Conservation (phyloP, 2,329 filamentous ascomycete genomes). For the Epichloe scottii region DNA sequence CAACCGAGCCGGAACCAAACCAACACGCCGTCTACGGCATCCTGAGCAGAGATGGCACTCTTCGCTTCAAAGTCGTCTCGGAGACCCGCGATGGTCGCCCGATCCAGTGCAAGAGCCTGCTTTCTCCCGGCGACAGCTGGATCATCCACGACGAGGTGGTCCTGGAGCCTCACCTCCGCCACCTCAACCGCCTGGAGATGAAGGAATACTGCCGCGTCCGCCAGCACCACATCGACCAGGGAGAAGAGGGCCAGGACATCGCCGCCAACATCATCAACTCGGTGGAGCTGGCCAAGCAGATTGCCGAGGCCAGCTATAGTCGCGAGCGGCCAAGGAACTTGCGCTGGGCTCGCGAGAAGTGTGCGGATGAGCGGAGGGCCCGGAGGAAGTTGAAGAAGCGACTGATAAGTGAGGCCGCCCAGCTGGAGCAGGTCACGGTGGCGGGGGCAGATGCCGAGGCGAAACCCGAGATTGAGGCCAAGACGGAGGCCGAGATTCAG, state of each 20-base stretch:
- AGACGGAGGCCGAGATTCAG: background rate
- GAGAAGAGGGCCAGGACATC: background rate
- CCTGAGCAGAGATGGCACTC: background rate
- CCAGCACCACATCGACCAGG: background rate
- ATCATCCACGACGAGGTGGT: constrained; percentile 1
- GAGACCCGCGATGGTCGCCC: background rate
- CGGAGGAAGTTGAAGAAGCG: background rate
- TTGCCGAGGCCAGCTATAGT: background rate
- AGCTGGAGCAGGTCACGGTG: background rate
- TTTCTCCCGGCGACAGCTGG: background rate
- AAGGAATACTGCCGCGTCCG: constrained; percentile 1
- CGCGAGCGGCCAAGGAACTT: background rate
- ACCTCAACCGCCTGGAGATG: constrained; percentile 2
- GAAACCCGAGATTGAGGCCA: background rate
- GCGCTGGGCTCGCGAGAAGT: constrained; percentile 1
- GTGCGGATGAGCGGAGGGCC: constrained; percentile 1
- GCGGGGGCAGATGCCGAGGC: background rate
- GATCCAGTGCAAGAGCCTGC: background rate
- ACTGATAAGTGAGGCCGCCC: background rate
- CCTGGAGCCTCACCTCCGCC: constrained; percentile 1
- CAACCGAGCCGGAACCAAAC: constrained; percentile 1
- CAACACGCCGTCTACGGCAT: constrained; percentile 3
- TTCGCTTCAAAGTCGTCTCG: constrained; percentile 1
- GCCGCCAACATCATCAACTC: background rate
- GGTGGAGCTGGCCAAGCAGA: background rate